These are phyloP conservation scores for Suillus americanus DNA, from an alignment of 768 basidiomycete genomes.

Conservation along the genomic window DNA sequence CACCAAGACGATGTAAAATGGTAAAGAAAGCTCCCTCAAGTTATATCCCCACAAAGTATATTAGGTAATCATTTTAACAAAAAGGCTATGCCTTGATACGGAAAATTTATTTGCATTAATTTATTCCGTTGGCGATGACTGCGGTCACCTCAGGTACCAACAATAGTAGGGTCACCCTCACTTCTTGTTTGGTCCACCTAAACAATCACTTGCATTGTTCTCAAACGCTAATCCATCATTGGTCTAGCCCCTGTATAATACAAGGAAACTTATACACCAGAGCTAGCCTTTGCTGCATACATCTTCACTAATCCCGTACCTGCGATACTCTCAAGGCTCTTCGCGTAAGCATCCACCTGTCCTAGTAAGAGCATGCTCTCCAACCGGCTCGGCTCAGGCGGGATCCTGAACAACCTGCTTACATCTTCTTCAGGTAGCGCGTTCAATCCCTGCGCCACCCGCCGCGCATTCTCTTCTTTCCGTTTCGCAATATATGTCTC, in stretches of 20 bases:
- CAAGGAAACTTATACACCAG: constrained; percentile 8
- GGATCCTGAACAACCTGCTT: constrained; percentile 82
- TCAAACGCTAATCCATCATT: neutral
- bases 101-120: neutral
- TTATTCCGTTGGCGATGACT: neutral
- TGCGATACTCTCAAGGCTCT: constrained; percentile 67
- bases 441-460: constrained; percentile 78
- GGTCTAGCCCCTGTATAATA: neutral
- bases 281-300: constrained; percentile 60
- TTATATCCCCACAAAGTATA: neutral
- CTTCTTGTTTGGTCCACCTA: neutral
- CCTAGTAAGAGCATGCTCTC: constrained; percentile 86
- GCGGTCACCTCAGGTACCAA: neutral
- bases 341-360: constrained; percentile 84
- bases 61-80: constrained; percentile 1
- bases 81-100: neutral
- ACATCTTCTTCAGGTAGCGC: constrained; percentile 90
- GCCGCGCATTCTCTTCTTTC: constrained; percentile 81
- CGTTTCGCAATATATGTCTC: constrained; percentile 81
- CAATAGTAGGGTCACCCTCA: neutral
- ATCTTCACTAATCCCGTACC: constrained; percentile 75
- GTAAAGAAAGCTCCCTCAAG: constrained; percentile 7
- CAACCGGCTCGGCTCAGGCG: constrained; percentile 82
- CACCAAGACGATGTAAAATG: constrained; percentile 10
- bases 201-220: neutral